These are phyloP conservation scores for Yamadazyma tumulicola DNA, from an alignment of 805 yeast genomes.

Conservation along the genomic window DNA sequence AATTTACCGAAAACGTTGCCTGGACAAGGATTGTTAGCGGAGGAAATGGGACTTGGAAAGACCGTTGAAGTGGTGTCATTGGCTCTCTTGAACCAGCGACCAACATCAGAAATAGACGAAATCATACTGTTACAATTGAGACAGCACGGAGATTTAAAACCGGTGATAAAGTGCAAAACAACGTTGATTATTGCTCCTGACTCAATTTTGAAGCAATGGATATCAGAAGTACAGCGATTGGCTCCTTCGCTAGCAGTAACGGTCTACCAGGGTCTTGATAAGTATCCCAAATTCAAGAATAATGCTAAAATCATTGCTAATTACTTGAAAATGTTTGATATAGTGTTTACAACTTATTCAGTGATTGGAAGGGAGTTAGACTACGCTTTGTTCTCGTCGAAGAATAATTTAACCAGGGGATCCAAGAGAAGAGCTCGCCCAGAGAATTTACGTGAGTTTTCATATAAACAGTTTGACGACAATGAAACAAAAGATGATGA, in stretches of 20 bases:
- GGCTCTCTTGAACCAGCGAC: constrained; percentile 58
- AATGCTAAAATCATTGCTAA: constrained; percentile 46
- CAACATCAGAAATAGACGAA: constrained; percentile 27
- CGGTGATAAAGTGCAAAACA: constrained; percentile 54
- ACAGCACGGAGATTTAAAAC: constrained; percentile 40
- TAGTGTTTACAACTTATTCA: constrained; percentile 76
- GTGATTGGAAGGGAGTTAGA: constrained; percentile 74
- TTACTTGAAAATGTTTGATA: constrained; percentile 60
- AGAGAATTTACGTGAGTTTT: constrained; percentile 9
- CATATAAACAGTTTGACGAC: constrained; percentile 1
- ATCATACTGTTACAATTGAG: constrained; percentile 24
- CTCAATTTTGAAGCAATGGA: constrained; percentile 84
- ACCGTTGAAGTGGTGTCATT: constrained; percentile 81
- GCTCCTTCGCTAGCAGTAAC: constrained; percentile 62
- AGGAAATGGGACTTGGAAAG: constrained; percentile 97
- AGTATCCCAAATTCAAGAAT: constrained; percentile 23
- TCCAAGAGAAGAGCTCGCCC: constrained; percentile 21
- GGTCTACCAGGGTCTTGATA: constrained; percentile 56
- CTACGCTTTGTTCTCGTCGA: constrained; percentile 69
- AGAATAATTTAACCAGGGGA: constrained; percentile 44
- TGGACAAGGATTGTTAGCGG: constrained; percentile 72
- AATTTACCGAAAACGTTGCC: constrained; percentile 29
- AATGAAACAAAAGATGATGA: neutral
- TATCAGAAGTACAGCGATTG: constrained; percentile 56
- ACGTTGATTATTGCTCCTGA: constrained; percentile 85